A percentile compares a stretch with the other conserved stretches of the same genome.
phyloP scores from a whole-genome alignment of 2,329 filamentous ascomycete species.

The Neospermospora avenae region DNA sequence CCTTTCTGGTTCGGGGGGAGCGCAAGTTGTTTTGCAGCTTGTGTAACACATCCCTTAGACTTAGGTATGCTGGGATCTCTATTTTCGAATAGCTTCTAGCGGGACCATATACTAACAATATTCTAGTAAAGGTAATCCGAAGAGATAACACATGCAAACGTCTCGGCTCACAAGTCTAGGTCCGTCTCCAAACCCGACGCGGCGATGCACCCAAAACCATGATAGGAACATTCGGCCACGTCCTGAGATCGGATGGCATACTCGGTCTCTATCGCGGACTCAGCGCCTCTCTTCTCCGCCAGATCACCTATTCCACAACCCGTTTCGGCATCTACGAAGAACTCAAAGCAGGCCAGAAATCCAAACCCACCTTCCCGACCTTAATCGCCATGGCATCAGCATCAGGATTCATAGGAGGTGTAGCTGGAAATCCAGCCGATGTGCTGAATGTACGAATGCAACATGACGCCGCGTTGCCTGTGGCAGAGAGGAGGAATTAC shows the following conservation, averaged over 20 bases:
- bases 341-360: constrained; percentile 63
- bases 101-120: constrained; percentile 14
- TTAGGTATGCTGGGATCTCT: constrained; percentile 59
- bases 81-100: neutral
- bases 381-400: constrained; percentile 78
- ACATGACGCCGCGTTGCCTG: constrained; percentile 76
- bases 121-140: constrained; percentile 29
- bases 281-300: constrained; percentile 86
- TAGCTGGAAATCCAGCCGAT: constrained; percentile 92
- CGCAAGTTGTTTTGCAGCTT: constrained; percentile 86
- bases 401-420: constrained; percentile 83
- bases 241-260: constrained; percentile 73
- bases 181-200: constrained; percentile 81
- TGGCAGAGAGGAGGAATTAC: constrained; percentile 77
- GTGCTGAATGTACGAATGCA: constrained; percentile 99
- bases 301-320: constrained; percentile 93
- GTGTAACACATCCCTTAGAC: constrained; percentile 90
- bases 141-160: neutral
- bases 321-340: constrained; percentile 97
- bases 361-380: constrained; percentile 64
- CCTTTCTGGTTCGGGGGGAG: constrained; percentile 97
- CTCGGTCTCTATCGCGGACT: constrained; percentile 85
- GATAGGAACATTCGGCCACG: constrained; percentile 79
- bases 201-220: constrained; percentile 75
- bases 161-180: constrained; percentile 46